A percentile compares a stretch with the other conserved stretches of the same genome.
phyloP scores from a whole-genome alignment of 116 monocot genomes.

The Dioscorea cayenensis region DNA sequence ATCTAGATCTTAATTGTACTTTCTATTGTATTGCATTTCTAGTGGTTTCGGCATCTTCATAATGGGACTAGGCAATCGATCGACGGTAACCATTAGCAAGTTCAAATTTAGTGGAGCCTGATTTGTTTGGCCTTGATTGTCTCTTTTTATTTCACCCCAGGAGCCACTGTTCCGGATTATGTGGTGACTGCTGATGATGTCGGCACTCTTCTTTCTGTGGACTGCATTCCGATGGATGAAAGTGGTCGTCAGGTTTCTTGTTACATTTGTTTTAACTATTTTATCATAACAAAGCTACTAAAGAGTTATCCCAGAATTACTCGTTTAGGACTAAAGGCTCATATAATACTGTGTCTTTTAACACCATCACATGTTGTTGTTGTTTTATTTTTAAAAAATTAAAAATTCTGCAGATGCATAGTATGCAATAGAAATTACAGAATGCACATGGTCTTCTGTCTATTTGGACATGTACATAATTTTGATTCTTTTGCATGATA shows the following conservation, averaged over 20 bases:
- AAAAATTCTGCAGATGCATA: neutral
- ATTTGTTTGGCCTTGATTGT: neutral
- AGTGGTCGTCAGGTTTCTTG: conserved; percentile 64
- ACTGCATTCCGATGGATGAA: conserved; percentile 90
- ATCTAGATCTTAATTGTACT: neutral
- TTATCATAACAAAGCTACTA: neutral
- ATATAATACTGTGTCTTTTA: neutral
- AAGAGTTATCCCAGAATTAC: neutral
- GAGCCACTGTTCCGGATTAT: conserved; percentile 79
- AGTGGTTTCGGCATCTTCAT: conserved; percentile 89
- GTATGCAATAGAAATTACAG: neutral
- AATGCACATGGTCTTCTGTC: neutral
- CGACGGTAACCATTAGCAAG: conserved; percentile 39
- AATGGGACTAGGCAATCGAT: conserved; percentile 77
- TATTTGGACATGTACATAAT: neutral
- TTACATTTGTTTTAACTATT: neutral
- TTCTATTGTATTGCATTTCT: conserved; percentile 5
- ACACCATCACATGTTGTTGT: neutral
- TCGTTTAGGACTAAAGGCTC: neutral
- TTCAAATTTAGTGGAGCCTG: neutral
- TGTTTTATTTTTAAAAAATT: neutral
- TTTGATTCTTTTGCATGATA: neutral
- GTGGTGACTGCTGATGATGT: conserved; percentile 96
- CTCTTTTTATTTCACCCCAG: conserved; percentile 17
- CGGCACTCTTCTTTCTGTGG: conserved; percentile 69